A percentile compares a stretch with the other conserved stretches of the same genome.
Evolutionary conservation across 441 rosid genomes (phyloP).

Genomic region (Metrosideros polymorpha): DNA sequence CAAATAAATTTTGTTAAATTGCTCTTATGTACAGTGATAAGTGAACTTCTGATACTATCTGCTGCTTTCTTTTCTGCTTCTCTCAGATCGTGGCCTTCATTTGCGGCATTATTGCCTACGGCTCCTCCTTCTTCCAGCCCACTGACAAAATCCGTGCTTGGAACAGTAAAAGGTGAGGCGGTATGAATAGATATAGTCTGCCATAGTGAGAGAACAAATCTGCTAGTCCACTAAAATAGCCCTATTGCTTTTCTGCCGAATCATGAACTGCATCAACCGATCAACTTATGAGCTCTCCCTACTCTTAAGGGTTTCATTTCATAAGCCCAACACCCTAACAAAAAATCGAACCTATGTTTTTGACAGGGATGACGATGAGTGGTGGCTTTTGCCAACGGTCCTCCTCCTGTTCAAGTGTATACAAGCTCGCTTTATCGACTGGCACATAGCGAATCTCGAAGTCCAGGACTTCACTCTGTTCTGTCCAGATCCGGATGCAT

Average conservation of each 20-base stretch:
- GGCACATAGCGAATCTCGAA: slow-evolving; percentile 94
- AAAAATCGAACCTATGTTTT: neutral
- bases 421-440: slow-evolving; percentile 84
- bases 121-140: slow-evolving; percentile 31
- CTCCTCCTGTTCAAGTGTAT: slow-evolving; percentile 58
- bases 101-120: slow-evolving; percentile 55
- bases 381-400: slow-evolving; percentile 91
- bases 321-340: neutral
- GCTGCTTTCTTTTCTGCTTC: slow-evolving; percentile 3
- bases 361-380: slow-evolving; percentile 70
- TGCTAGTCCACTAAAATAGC: neutral
- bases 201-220: neutral
- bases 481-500: slow-evolving; percentile 81
- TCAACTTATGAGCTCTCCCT: neutral
- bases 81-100: slow-evolving; percentile 85
- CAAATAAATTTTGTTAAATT: neutral
- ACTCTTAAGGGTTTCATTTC: neutral
- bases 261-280: neutral
- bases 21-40: neutral
- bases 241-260: neutral
- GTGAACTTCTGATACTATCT: neutral
- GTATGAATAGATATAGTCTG: neutral
- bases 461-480: slow-evolving; percentile 70
- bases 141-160: slow-evolving; percentile 35
- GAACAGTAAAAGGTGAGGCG: slow-evolving; percentile 55